Evolutionary conservation across 1,284 basidiomycete genomes (phyloP), one percentile per base, ranked within the genome.

Genomic region (Fomitopsis pinicola): DNA sequence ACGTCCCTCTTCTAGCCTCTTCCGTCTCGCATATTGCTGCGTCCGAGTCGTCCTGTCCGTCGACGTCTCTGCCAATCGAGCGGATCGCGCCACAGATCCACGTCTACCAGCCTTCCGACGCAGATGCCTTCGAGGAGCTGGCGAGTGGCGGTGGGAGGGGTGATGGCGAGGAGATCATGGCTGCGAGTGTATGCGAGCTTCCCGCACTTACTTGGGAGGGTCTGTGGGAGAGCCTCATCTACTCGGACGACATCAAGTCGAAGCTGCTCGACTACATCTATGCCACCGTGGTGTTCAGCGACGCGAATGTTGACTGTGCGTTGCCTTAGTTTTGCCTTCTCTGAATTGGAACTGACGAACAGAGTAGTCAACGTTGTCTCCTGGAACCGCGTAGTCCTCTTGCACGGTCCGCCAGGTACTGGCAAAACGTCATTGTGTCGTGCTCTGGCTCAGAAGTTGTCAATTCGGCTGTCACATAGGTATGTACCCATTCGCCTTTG

Each of bases 401-500:
- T 99, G 14, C 96, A 99, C 73, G 97, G 97, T 0, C 97, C 97
- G 12, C 97, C 97, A 0, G 97, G 97, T 0, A 99, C 97, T 0
- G 97, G 97, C 19, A 99, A 99, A 77, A 99, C 97, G 0, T 95
- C 92, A 1, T 80, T 99, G 2, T 98, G 96, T 73, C 87, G 94
- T 55, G 96, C 96, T 14, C 80, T 99, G 6, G 95, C 97, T 0
- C 97, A 99, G 67, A 99, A 99, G 71, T 82, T 99, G 3, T 88
- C 95, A 0, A 95, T 99, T 63, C 86, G 97, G 17, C 80, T 99
- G 2, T 91, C 91, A 0, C 84, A 91, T 67, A 81, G 90, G 91
- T 93, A 61, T 56, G 80, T 71, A 35, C 33, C 28, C 40, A 26
- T 28, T 42, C 15, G 22, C 22, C 35, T 22, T 17, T 19, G 15